Percentiles rank a stretch among this genome's conserved stretches.
Evolutionary conservation across 2,329 filamentous ascomycete genomes (phyloP).

Genomic region (Coniella lustricola): DNA sequence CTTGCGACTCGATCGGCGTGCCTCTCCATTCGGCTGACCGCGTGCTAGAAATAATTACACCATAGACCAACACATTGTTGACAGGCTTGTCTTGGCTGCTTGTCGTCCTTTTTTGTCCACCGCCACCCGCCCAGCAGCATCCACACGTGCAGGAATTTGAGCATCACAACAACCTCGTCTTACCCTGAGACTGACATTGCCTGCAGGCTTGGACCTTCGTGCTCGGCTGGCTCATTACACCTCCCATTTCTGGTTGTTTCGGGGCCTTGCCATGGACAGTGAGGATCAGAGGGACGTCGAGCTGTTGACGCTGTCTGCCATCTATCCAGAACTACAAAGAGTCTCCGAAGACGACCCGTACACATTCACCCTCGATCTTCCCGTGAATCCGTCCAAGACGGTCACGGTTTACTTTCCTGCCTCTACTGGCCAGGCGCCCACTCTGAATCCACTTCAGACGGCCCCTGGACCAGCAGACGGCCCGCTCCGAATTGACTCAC

Average conservation of each 20-base stretch:
- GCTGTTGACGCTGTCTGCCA: constrained; percentile 54
- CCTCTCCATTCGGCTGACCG: neutral
- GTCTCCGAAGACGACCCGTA: constrained; percentile 36
- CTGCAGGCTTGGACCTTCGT: too few relatives aligned
- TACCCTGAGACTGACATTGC: too few relatives aligned
- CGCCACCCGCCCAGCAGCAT: too few relatives aligned
- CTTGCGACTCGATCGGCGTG: neutral
- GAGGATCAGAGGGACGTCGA: constrained; percentile 51
- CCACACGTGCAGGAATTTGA: too few relatives aligned
- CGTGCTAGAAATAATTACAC: neutral
- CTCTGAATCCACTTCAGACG: constrained; percentile 17
- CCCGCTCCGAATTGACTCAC: constrained; percentile 32
- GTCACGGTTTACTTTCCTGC: constrained; percentile 53
- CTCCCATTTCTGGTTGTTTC: neutral
- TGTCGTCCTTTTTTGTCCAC: neutral
- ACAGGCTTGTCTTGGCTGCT: neutral
- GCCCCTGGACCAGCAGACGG: constrained; percentile 13
- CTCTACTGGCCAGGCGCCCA: constrained; percentile 23
- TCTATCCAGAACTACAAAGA: constrained; percentile 57
- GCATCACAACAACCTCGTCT: too few relatives aligned
- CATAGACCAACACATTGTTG: neutral
- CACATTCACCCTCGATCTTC: constrained; percentile 49
- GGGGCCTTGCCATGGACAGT: constrained; percentile 15
- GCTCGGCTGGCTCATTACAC: too few relatives aligned
- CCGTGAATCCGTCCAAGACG: constrained; percentile 46